A percentile compares a stretch with the other conserved stretches of the same genome.
These are phyloP conservation scores for Triglochin maritima DNA, from an alignment of 106 monocot species.

Conservation along the genomic window DNA sequence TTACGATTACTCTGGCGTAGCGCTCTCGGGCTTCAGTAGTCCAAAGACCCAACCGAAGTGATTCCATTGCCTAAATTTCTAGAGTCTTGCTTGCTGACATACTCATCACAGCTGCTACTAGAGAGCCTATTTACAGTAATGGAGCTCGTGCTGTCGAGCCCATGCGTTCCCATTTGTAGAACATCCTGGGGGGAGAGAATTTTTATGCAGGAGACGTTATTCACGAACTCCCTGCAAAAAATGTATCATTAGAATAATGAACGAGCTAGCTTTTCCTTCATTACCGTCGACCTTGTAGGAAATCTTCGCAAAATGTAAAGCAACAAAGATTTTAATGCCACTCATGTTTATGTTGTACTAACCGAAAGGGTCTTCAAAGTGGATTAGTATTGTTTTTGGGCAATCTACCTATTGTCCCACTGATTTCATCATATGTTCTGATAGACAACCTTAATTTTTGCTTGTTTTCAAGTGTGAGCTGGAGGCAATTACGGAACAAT, in stretches of 20 bases:
- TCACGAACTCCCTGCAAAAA: conserved; percentile 78
- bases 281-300: too few relatives aligned
- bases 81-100: conserved; percentile 31
- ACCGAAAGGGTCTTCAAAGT: too few relatives aligned
- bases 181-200: conserved; percentile 86
- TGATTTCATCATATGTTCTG: too few relatives aligned
- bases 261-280: not conserved
- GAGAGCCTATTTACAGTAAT: conserved; percentile 32
- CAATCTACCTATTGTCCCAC: too few relatives aligned
- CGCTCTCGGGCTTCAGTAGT: conserved; percentile 25
- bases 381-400: too few relatives aligned
- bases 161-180: conserved; percentile 74
- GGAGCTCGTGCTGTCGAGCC: conserved; percentile 27
- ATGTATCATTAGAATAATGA: not conserved
- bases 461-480: too few relatives aligned
- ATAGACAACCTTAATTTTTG: too few relatives aligned
- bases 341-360: too few relatives aligned
- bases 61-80: conserved; percentile 44
- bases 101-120: conserved; percentile 34
- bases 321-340: too few relatives aligned
- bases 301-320: too few relatives aligned
- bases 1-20: too few relatives aligned
- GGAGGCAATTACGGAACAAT: not conserved
- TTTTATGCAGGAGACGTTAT: conserved; percentile 79
- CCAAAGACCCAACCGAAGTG: conserved; percentile 44